These are phyloP conservation scores for Trichomonascus vanleenenianus DNA, from an alignment of 805 yeast species.

Conservation along the genomic window DNA sequence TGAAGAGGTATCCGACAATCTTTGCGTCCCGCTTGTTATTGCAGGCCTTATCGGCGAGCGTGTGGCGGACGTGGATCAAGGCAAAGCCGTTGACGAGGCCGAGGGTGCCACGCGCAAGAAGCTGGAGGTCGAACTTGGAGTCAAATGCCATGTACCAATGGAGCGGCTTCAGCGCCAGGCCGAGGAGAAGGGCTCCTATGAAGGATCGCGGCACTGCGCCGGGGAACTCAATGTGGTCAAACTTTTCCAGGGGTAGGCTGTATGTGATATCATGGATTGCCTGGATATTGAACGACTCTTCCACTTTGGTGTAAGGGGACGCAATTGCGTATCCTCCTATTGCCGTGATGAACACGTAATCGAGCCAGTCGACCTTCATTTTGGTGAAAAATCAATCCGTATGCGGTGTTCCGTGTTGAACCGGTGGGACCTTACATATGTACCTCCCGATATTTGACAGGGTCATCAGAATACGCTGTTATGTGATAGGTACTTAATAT, in stretches of 20 bases:
- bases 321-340: conserved; percentile 43
- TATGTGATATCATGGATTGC: conserved; percentile 76
- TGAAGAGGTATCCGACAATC: conserved; percentile 41
- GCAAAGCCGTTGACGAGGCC: conserved; percentile 55
- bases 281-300: conserved; percentile 86
- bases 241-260: conserved; percentile 47
- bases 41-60: conserved; percentile 18
- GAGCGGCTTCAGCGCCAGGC: conserved; percentile 36
- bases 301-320: conserved; percentile 86
- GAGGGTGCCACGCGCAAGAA: conserved; percentile 48
- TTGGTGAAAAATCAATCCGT: background rate
- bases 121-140: conserved; percentile 44
- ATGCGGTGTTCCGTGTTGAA: background rate
- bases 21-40: conserved; percentile 1
- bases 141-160: conserved; percentile 15
- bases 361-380: conserved; percentile 24
- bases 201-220: conserved; percentile 88
- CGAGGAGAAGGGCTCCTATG: conserved; percentile 55
- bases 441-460: too few relatives aligned
- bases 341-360: conserved; percentile 36
- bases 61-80: conserved; percentile 43
- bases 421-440: background rate
- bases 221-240: conserved; percentile 74
- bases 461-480: too few relatives aligned
- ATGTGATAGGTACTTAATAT: too few relatives aligned